phyloP scores from a whole-genome alignment of 441 rosid genomes.

The Hypseocharis bilobata region DNA sequence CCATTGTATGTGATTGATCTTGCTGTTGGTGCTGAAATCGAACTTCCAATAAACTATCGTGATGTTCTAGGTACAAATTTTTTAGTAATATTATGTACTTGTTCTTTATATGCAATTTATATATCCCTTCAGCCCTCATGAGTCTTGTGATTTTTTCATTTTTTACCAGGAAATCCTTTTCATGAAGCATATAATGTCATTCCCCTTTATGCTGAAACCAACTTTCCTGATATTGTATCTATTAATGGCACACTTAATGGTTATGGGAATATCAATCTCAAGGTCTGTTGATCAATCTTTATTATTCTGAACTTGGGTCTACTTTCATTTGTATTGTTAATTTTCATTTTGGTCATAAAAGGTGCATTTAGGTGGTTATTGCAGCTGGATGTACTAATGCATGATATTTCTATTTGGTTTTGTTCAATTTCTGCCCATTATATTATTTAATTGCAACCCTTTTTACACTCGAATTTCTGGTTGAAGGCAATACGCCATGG shows the following conservation, averaged over 20 bases:
- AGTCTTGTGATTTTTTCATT: slow-evolving; percentile 19
- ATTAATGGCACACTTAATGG: slow-evolving; percentile 31
- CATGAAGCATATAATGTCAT: slow-evolving; percentile 58
- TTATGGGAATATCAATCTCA: slow-evolving; percentile 43
- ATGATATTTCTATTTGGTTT: slow-evolving; percentile 11
- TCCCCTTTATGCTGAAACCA: slow-evolving; percentile 49
- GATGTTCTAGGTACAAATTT: slow-evolving; percentile 57
- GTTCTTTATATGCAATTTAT: slow-evolving; percentile 1
- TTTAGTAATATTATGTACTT: slow-evolving; percentile 10
- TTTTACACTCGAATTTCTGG: slow-evolving; percentile 20
- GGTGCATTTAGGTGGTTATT: slow-evolving; percentile 1
- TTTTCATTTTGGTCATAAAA: neutral
- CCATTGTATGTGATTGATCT: slow-evolving; percentile 49
- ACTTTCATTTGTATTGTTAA: neutral
- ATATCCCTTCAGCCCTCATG: slow-evolving; percentile 18
- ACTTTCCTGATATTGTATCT: slow-evolving; percentile 60
- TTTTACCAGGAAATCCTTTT: slow-evolving; percentile 61
- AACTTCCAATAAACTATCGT: slow-evolving; percentile 56
- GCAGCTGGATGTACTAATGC: slow-evolving; percentile 4
- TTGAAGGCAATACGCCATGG: slow-evolving; percentile 72
- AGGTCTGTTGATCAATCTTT: slow-evolving; percentile 45
- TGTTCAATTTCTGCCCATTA: slow-evolving; percentile 8
- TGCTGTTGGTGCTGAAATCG: slow-evolving; percentile 64
- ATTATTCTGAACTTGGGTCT: neutral
- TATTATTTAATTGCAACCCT: slow-evolving; percentile 17